Evolutionary conservation across 78 protist species (phyloP).

Genomic region (Dictyostelium intermedium): DNA sequence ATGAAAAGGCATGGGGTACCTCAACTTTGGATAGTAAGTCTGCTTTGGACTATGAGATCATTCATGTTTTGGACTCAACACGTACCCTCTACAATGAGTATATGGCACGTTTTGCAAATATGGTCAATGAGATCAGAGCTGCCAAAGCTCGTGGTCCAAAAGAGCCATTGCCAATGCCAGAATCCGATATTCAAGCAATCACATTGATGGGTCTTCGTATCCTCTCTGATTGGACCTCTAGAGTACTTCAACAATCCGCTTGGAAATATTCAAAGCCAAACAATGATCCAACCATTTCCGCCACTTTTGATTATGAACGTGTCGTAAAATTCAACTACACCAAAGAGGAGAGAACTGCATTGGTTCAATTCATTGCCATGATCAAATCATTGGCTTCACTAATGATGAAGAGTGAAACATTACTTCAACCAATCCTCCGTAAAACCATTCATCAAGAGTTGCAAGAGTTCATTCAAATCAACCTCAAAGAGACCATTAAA

Average conservation of each 20-base stretch:
- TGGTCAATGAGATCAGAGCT: slow-evolving; percentile 52
- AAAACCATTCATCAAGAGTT: slow-evolving; percentile 66
- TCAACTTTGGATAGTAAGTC: slow-evolving; percentile 21
- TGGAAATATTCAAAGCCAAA: slow-evolving; percentile 87
- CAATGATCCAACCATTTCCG: slow-evolving; percentile 35
- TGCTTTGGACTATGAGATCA: slow-evolving; percentile 68
- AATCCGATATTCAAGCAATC: slow-evolving; percentile 12
- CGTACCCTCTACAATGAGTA: slow-evolving; percentile 46
- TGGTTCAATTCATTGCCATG: slow-evolving; percentile 89
- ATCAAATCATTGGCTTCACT: slow-evolving; percentile 77
- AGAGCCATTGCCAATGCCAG: slow-evolving; percentile 31
- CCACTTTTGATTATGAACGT: slow-evolving; percentile 80
- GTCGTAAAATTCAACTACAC: slow-evolving; percentile 90
- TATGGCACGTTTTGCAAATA: slow-evolving; percentile 58
- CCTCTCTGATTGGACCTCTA: slow-evolving; percentile 79
- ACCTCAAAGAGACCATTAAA: slow-evolving; percentile 77
- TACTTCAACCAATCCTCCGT: slow-evolving; percentile 64
- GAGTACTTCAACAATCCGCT: slow-evolving; percentile 72
- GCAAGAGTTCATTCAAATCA: slow-evolving; percentile 84
- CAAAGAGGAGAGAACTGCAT: slow-evolving; percentile 70
- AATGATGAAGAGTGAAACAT: slow-evolving; percentile 30
- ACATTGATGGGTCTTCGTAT: slow-evolving; percentile 35
- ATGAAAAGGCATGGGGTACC: slow-evolving; percentile 73
- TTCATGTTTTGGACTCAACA: neutral
- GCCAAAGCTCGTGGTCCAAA: slow-evolving; percentile 31